These are phyloP conservation scores for Phytopythium boreale DNA, from an alignment of 352 stramenopile genomes.

Conservation along the genomic window DNA sequence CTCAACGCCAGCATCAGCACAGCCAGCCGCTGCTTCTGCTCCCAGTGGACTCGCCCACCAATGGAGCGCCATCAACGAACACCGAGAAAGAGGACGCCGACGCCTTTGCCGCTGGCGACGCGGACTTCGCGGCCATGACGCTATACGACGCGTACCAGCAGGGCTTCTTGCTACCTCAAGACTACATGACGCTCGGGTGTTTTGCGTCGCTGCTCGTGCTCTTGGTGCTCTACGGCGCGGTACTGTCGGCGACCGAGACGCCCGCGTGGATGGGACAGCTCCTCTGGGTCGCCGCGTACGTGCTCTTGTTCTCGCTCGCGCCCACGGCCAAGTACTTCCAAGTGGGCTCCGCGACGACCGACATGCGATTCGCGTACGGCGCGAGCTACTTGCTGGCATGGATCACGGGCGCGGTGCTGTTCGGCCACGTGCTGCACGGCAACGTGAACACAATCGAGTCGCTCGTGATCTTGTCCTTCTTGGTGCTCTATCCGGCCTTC, in stretches of 20 bases:
- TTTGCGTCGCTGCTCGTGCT: constrained; percentile 53
- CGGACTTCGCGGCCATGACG: constrained; percentile 73
- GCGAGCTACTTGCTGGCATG: constrained; percentile 62
- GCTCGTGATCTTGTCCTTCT: constrained; percentile 64
- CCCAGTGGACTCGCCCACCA: constrained; percentile 3
- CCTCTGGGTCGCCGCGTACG: constrained; percentile 61
- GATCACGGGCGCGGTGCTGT: constrained; percentile 69
- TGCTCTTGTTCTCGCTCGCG: constrained; percentile 65
- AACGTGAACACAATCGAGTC: constrained; percentile 73
- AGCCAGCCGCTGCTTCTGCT: constrained; percentile 18
- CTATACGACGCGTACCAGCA: constrained; percentile 70
- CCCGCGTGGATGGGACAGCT: constrained; percentile 69
- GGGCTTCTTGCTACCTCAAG: constrained; percentile 66
- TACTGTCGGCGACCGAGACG: constrained; percentile 63
- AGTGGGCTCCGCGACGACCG: constrained; percentile 45
- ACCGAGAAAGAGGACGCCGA: constrained; percentile 11
- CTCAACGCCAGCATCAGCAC: background rate
- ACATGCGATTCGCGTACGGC: constrained; percentile 52
- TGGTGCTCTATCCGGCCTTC: constrained; percentile 82
- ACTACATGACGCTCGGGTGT: constrained; percentile 68
- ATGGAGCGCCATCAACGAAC: background rate
- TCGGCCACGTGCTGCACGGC: constrained; percentile 51
- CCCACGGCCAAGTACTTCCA: constrained; percentile 81
- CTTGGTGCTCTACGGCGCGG: constrained; percentile 63
- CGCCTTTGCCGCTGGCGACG: constrained; percentile 13